These are phyloP conservation scores for Bacidia gigantensis DNA, from an alignment of 495 filamentous ascomycete genomes.

Conservation along the genomic window DNA sequence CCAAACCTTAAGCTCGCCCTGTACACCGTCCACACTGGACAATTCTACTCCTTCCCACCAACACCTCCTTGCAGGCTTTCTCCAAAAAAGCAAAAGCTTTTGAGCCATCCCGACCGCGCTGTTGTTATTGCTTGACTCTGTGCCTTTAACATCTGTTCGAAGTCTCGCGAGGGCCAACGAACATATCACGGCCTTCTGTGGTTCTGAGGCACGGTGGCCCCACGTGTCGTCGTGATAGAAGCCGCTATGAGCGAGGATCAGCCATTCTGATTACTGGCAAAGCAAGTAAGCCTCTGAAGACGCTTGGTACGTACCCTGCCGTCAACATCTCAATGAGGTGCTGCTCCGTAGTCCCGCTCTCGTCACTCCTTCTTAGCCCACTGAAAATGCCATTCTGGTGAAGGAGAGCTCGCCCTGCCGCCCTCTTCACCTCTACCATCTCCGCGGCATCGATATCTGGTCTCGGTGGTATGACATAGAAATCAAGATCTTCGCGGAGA, in stretches of 20 bases:
- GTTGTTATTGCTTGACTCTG: conserved; percentile 43
- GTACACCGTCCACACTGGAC: conserved; percentile 73
- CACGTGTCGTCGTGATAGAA: conserved; percentile 92
- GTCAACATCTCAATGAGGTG: conserved; percentile 99
- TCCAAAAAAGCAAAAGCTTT: conserved; percentile 95
- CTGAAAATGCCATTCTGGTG: conserved; percentile 94
- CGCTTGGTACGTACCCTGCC: conserved; percentile 56
- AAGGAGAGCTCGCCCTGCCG: conserved; percentile 74
- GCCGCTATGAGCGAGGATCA: conserved; percentile 42
- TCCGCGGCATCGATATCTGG: conserved; percentile 71
- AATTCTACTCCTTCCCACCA: conserved; percentile 99
- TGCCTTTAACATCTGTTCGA: conserved; percentile 77
- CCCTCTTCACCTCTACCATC: conserved; percentile 94
- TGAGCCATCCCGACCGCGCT: conserved; percentile 96
- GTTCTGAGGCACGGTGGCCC: conserved; percentile 92
- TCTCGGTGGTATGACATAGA: conserved; percentile 89
- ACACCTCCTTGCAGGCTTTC: conserved; percentile 89
- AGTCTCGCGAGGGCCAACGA: conserved; percentile 85
- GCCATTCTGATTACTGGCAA: background rate
- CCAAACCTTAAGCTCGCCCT: conserved; percentile 93
- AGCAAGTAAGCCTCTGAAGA: background rate
- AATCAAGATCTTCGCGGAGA: conserved; percentile 89
- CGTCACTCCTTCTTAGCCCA: conserved; percentile 84
- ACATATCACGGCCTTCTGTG: conserved; percentile 96
- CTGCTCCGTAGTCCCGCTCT: conserved; percentile 91